Evolutionary conservation across 164 flowering plant species (phyloP).

Genomic region (Santalum album): DNA sequence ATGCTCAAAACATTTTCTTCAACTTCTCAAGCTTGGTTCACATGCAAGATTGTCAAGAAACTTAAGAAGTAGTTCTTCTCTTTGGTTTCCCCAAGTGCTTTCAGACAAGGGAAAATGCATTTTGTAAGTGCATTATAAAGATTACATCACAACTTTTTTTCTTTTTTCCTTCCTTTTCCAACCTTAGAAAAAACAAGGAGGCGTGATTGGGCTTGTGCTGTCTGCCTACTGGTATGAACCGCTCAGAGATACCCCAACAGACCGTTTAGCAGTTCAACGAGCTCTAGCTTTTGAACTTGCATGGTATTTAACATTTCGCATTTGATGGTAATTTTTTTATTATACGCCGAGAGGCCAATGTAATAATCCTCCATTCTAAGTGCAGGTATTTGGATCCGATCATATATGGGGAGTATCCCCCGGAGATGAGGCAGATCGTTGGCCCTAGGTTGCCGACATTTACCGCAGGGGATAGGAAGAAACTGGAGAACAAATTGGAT

Average conservation of each 20-base stretch:
- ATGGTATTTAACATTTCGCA: background rate
- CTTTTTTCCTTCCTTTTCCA: background rate
- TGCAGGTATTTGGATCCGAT: constrained; percentile 3
- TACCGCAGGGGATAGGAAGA: background rate
- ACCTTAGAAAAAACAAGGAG: constrained; percentile 4
- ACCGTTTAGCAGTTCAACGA: background rate
- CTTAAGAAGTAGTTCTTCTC: no score
- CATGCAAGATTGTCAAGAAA: no score
- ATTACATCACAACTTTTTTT: no score
- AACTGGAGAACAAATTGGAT: background rate
- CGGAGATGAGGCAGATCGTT: constrained; percentile 1
- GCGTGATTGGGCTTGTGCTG: constrained; percentile 2
- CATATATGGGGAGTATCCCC: constrained; percentile 1
- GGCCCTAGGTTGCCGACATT: background rate
- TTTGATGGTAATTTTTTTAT: background rate
- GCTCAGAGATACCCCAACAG: background rate
- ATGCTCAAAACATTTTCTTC: no score
- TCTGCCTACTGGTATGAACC: background rate
- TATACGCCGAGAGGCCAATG: background rate
- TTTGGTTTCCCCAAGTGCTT: no score
- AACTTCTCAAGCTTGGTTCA: no score
- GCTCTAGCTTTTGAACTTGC: background rate
- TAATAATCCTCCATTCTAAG: background rate
- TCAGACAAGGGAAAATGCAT: no score
- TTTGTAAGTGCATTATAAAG: no score